These are phyloP conservation scores for Capsella rubella DNA, from an alignment of 441 rosid genomes.

Conservation along the genomic window DNA sequence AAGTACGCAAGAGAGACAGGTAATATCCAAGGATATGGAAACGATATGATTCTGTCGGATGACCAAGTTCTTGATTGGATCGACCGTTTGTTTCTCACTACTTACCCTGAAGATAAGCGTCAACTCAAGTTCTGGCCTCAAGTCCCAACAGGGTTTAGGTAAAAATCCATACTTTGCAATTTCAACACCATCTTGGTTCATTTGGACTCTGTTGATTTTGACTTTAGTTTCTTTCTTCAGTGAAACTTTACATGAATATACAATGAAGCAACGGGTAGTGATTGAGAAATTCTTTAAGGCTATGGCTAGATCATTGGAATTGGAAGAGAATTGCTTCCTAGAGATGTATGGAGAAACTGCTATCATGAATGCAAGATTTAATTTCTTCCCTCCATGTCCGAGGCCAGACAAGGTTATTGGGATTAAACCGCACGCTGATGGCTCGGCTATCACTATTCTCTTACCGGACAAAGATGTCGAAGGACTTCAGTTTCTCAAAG, in stretches of 20 bases:
- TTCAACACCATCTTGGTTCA: constrained; percentile 15
- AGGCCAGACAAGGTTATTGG: constrained; percentile 71
- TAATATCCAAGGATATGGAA: constrained; percentile 73
- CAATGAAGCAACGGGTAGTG: constrained; percentile 46
- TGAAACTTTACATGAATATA: constrained; percentile 57
- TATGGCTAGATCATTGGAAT: constrained; percentile 64
- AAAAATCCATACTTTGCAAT: constrained; percentile 10
- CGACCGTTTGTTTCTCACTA: constrained; percentile 58
- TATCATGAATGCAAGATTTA: constrained; percentile 61
- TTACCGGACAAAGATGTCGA: constrained; percentile 75
- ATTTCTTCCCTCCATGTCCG: constrained; percentile 75
- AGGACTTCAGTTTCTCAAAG: constrained; percentile 76
- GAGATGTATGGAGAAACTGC: constrained; percentile 60
- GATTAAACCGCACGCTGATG: constrained; percentile 73
- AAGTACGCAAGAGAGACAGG: constrained; percentile 56
- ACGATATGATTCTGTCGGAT: constrained; percentile 60
- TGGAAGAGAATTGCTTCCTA: constrained; percentile 63
- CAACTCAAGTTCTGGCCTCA: constrained; percentile 60
- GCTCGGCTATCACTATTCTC: constrained; percentile 69
- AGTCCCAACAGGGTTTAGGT: constrained; percentile 60
- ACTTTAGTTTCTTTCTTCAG: constrained; percentile 39
- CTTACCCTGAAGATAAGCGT: constrained; percentile 55
- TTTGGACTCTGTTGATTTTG: constrained; percentile 6
- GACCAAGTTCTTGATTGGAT: constrained; percentile 73
- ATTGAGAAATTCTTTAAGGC: constrained; percentile 55